phyloP scores from a whole-genome alignment of 148 eudicot genomes.

The Silene conica region DNA sequence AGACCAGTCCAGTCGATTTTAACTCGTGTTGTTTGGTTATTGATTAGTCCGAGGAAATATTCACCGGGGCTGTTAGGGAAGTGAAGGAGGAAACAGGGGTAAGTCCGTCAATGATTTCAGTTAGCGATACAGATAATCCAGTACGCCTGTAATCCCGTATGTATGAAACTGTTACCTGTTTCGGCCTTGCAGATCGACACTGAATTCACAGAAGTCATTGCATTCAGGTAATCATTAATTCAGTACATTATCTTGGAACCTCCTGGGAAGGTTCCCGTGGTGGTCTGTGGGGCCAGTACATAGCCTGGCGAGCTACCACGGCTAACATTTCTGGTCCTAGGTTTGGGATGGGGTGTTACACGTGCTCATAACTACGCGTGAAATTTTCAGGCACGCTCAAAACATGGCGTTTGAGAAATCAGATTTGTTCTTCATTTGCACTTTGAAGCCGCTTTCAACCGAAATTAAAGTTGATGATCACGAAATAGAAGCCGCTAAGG shows the following conservation, averaged over 20 bases:
- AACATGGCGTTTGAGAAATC: slow-evolving; percentile 87
- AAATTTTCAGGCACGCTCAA: slow-evolving; percentile 63
- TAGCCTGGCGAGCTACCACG: too few relatives aligned
- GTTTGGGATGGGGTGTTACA: too few relatives aligned
- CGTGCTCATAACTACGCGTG: too few relatives aligned
- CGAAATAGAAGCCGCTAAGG: slow-evolving; percentile 85
- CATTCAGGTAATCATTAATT: slow-evolving; percentile 58
- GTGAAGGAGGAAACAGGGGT: slow-evolving; percentile 96
- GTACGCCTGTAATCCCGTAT: too few relatives aligned
- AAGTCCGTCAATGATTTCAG: slow-evolving; percentile 12
- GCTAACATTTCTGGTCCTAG: too few relatives aligned
- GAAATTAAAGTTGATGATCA: slow-evolving; percentile 65
- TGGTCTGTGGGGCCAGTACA: too few relatives aligned
- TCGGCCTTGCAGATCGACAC: slow-evolving; percentile 58
- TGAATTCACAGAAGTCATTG: slow-evolving; percentile 77
- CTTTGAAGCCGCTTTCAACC: slow-evolving; percentile 59
- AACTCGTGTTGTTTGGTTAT: slow-evolving; percentile 13
- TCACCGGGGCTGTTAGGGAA: slow-evolving; percentile 81
- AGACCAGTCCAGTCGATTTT: not conserved
- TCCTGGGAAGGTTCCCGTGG: too few relatives aligned
- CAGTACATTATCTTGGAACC: too few relatives aligned
- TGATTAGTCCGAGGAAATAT: slow-evolving; percentile 76
- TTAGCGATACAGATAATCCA: not conserved
- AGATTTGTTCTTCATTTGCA: slow-evolving; percentile 87
- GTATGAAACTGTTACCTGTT: slow-evolving; percentile 7